Evolutionary conservation across 352 stramenopile genomes (phyloP), one percentile per base, ranked within the genome.

Genomic region (Phytopythium vexans): DNA sequence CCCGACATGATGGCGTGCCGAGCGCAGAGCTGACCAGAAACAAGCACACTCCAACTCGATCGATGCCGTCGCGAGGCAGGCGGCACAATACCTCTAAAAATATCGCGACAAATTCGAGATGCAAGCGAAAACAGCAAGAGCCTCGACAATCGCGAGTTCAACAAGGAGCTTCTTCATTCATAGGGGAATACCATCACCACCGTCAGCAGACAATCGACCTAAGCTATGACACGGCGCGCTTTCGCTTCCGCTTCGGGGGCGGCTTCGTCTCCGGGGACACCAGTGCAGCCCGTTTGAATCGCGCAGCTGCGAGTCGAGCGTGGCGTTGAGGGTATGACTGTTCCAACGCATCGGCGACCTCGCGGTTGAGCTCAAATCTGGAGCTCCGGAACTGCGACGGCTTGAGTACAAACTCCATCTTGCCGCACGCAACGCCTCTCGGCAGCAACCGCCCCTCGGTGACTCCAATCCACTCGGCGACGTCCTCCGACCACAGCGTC

Each of bases 401-500:
- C 3, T 58, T 67, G 27, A 88, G 51, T 3, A 67, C 64, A 47
- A 72, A 89, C 16, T 60, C 51, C 42, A 65, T 65, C 42, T 70
- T 67, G 11, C 74, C 79, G 33, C 77, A 65, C 8, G 77, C 75
- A 3, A 89, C 80, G 16, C 86, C 83, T 21, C 73, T 74, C 8
- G 86, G 86, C 33, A 95, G 66, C 35, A 95, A 56, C 5, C 86
- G 83, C 1, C 76, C 86, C 56, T 92, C 82, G 8, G 62, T 71
- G 3, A 82, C 68, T 2, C 69, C 64, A 15, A 92, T 75, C 86
- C 86, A 95, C 68, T 94, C 83, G 12, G 74, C 67, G 0, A 62
- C 66, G 34, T 81, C 72, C 8, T 75, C 59, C 35, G 71, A 71
- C 72, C 81, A 91, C 27, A 82, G 42, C n/a, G 73, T 74, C 38